Conservation (phyloP, 768 basidiomycete species). For the Mrakia gelida region DNA sequence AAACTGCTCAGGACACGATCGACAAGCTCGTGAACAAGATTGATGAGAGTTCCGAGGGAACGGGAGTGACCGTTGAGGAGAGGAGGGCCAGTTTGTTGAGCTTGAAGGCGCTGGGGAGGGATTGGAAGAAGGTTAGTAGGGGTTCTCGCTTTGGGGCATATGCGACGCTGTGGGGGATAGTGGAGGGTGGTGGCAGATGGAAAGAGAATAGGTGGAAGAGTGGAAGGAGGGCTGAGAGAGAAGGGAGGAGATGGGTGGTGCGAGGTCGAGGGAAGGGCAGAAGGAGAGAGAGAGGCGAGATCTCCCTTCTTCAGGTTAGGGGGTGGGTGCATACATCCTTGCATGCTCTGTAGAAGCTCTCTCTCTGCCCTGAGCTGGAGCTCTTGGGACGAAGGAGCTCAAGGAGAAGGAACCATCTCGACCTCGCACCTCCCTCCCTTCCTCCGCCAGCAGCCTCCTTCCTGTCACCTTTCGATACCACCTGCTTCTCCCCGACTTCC, state of each 20-base stretch:
- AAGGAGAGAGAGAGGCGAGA: neutral
- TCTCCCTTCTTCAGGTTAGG: neutral
- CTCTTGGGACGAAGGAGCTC: neutral
- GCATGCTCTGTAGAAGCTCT: neutral
- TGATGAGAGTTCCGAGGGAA: constrained; percentile 44
- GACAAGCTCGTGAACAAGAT: constrained; percentile 81
- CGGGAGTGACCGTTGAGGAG: constrained; percentile 79
- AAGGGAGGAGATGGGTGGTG: neutral
- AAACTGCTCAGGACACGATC: constrained; percentile 80
- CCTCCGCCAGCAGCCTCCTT: neutral
- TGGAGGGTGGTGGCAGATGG: neutral
- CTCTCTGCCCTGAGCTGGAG: too few relatives aligned
- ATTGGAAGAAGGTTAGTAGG: constrained; percentile 63
- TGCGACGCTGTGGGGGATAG: neutral
- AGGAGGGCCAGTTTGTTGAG: constrained; percentile 87
- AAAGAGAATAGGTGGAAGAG: too few relatives aligned
- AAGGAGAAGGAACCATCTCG: neutral
- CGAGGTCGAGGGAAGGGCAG: neutral
- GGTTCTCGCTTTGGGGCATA: neutral
- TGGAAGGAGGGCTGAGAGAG: neutral
- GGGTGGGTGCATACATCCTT: neutral
- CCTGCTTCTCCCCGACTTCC: too few relatives aligned
- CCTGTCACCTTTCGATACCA: neutral
- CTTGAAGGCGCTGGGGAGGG: constrained; percentile 84
- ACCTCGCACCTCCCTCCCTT: neutral